phyloP scores from a whole-genome alignment of 1,284 basidiomycete genomes.

The Hortiboletus rubellus region DNA sequence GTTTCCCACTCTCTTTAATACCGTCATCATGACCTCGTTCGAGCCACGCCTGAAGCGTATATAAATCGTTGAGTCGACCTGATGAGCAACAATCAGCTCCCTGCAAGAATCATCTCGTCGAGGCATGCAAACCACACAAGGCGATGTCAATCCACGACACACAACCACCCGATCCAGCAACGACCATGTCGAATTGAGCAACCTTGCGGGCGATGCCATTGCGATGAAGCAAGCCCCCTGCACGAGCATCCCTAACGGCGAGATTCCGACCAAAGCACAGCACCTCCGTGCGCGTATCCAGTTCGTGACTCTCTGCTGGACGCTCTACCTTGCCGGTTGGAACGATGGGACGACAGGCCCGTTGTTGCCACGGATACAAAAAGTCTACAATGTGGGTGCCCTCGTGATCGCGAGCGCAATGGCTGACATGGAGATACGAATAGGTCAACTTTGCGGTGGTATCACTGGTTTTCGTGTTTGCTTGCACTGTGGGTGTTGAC shows the following conservation, averaged over 20 bases:
- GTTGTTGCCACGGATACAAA: constrained; percentile 34
- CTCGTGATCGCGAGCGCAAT: not conserved
- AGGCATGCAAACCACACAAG: constrained; percentile 18
- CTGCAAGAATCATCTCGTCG: not conserved
- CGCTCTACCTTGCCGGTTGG: constrained; percentile 33
- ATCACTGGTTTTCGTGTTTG: constrained; percentile 37
- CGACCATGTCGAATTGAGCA: constrained; percentile 11
- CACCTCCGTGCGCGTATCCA: constrained; percentile 26
- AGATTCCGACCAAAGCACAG: constrained; percentile 21
- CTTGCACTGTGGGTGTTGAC: constrained; percentile 26
- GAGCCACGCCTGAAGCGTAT: not conserved
- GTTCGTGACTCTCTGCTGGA: constrained; percentile 33
- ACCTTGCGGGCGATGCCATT: constrained; percentile 4
- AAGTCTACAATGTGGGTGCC: constrained; percentile 30
- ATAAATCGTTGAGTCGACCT: constrained; percentile 7
- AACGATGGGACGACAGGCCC: constrained; percentile 37
- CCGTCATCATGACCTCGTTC: not conserved
- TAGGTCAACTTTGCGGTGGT: constrained; percentile 33
- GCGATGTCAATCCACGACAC: constrained; percentile 11
- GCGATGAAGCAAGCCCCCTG: not conserved
- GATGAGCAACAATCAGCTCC: not conserved
- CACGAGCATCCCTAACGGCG: not conserved
- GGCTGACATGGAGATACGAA: not conserved
- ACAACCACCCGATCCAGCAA: not conserved
- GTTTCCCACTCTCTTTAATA: not conserved